Base-by-base conservation (phyloP, 768 basidiomycete genomes). In the Termitomyces sp. region DNA sequence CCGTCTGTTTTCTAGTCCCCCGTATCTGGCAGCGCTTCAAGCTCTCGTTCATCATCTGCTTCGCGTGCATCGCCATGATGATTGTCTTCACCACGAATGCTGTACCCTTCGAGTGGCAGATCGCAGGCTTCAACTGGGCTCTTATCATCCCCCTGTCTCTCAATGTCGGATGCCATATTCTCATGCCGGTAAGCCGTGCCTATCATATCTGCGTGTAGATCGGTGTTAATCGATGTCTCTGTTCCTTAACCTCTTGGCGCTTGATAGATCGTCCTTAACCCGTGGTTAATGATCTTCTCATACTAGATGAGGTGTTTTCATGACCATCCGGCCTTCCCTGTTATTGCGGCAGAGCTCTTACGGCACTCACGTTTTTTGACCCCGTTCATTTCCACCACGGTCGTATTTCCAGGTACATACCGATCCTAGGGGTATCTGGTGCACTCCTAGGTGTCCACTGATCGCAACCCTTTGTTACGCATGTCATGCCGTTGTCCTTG, bases 241-340 rank as follows among this genome's bases (percentile, higher is more conserved):
- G 57, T 56, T 43, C 48, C 22, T 30, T 12, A 30, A 51, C 27
- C 34, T 57, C 53, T 57, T 61, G 53, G 44, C 32, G 55, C 42
- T 46, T 59, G 56, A 18, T 58, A 78, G 81, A 87, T 95, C 62
- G 85, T 91, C 2, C 79, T 94, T 55, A 94, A 94, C 65, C 92
- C 91, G 0, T 91, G 87, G 87, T 73, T 93, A 59, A 91, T 91
- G 88, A 88, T 90, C 58, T 93, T 92, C 72, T 87, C 85, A 1
- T 82, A 78, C 59, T 82, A 64, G 74, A 60, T 24, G 16, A 7
- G 47, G 26, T 16, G 26, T 42, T 36, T 24, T 51, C 20, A 32
- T 16, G 30, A 36, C 24, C 12, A 32, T 42, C 24, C 37, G 20
- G 13, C 33, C 14, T 22, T n/a, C 42, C n/a, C 30, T 14, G 39